Percentiles rank a stretch among this genome's conserved stretches.
Conservation (phyloP, 2,329 filamentous ascomycete genomes). For the Cladosporium sp. region DNA sequence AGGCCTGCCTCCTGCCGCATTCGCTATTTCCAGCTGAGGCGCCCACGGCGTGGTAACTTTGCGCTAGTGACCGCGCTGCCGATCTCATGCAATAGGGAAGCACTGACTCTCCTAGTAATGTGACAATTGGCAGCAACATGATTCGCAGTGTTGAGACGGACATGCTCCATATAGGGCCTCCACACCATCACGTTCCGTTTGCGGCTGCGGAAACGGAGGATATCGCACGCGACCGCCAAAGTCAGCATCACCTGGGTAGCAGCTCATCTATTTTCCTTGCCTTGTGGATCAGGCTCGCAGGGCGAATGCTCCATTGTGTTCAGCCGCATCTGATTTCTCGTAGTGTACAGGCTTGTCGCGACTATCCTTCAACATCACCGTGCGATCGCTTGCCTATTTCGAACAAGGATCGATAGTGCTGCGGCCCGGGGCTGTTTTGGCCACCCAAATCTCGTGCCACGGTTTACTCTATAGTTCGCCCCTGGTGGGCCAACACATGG, state of each 20-base stretch:
- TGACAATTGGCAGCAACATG: slow-evolving; percentile 1
- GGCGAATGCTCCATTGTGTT: not conserved
- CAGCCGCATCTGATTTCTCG: not conserved
- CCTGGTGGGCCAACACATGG: slow-evolving; percentile 8
- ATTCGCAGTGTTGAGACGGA: slow-evolving; percentile 1
- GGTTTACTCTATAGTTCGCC: slow-evolving; percentile 7
- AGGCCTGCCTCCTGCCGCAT: not conserved
- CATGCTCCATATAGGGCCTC: not conserved
- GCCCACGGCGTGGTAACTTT: not conserved
- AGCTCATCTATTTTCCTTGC: not conserved
- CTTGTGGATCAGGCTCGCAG: not conserved
- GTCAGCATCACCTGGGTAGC: slow-evolving; percentile 3
- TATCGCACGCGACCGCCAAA: not conserved
- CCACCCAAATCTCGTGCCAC: not conserved
- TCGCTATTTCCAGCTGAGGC: slow-evolving; percentile 4
- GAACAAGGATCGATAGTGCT: slow-evolving; percentile 9
- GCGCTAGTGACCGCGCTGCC: not conserved
- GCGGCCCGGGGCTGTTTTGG: not conserved
- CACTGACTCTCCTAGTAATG: slow-evolving; percentile 1
- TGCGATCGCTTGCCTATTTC: not conserved
- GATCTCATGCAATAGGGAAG: slow-evolving; percentile 12
- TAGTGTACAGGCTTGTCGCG: slow-evolving; percentile 1
- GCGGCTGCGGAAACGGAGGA: not conserved
- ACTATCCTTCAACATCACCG: not conserved
- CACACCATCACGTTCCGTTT: not conserved